Evolutionary conservation across 75 land plant species (phyloP), one percentile per base, ranked within the genome.

Genomic region (Pinus albicaulis): DNA sequence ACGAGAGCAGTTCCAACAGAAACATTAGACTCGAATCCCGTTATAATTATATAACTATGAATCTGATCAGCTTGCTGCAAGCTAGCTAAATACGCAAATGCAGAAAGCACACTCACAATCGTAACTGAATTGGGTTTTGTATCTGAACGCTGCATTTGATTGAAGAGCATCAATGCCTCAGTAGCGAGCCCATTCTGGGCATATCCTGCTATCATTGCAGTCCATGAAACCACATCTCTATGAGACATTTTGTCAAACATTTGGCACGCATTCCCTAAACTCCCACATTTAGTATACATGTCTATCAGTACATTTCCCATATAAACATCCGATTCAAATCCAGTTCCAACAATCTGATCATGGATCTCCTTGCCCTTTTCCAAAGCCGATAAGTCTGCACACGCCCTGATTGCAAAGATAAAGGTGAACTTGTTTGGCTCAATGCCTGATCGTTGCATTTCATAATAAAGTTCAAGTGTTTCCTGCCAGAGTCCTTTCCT

Each of bases 351-450:
- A 61, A 74, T 56, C 34, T 80, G 79, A 0, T 63, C 81, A 56
- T 91, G 89, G n/a, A 91, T 55, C 56, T 84, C 82, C 71, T 70
- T 78, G 74, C 91, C 93, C 73, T 62, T 75, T 80, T 59, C 23
- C 65, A 68, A n/a, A 57, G 71, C 41, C 23, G n/a, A 24, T 22
- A 60, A 28, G n/a, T 15, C 70, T 2, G 71, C 70, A 60, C 77
- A 75, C 19, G 77, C 77, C 23, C 61, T 38, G 68, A 75, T 28
- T 25, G 26, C 70, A 17, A 69, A 17, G 19, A 63, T 28, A 60
- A 75, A 75, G 8, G 77, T 75, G 10, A 60, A 12, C n/a, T 75
- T 52, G 41, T 75, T 38, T 28, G 77, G 16, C 31, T 38, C 28
- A 7, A 63, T 25, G 5, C 34, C 36, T 69, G 63, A 28, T 16